Conservation (phyloP, 2,329 filamentous ascomycete genomes). For the Fusarium torulosum region DNA sequence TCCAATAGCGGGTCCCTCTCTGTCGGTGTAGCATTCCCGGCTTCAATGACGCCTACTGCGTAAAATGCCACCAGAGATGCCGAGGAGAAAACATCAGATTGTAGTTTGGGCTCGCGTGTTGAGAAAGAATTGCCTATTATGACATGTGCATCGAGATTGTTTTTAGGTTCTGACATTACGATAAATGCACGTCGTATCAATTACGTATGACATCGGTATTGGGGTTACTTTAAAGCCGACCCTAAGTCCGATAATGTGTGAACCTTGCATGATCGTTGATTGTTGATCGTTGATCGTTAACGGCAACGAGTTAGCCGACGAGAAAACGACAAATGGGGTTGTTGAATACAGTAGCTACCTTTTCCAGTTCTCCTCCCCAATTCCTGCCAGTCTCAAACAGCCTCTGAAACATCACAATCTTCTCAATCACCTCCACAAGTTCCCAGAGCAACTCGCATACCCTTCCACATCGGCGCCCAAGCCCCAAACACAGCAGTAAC, state of each 20-base stretch:
- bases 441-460: conserved; percentile 1
- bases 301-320: not conserved
- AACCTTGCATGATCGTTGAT: not conserved
- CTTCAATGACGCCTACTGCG: conserved; percentile 26
- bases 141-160: not conserved
- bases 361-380: too few species aligned
- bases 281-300: not conserved
- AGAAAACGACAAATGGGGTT: too few species aligned
- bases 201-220: conserved; percentile 7
- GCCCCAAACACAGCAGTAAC: conserved; percentile 50
- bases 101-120: not conserved
- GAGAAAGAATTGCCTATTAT: not conserved
- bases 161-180: conserved; percentile 7
- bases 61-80: not conserved
- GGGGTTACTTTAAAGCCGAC: conserved; percentile 18
- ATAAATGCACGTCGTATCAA: not conserved
- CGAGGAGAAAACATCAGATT: not conserved
- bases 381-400: too few species aligned
- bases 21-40: not conserved
- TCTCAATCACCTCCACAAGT: conserved; percentile 62
- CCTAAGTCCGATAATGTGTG: conserved; percentile 14
- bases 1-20: conserved; percentile 20
- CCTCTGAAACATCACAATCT: not conserved
- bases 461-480: conserved; percentile 55
- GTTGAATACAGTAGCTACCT: too few species aligned